Conservation (phyloP, 2,329 filamentous ascomycete genomes). For the Trichoderma brevicompactum region DNA sequence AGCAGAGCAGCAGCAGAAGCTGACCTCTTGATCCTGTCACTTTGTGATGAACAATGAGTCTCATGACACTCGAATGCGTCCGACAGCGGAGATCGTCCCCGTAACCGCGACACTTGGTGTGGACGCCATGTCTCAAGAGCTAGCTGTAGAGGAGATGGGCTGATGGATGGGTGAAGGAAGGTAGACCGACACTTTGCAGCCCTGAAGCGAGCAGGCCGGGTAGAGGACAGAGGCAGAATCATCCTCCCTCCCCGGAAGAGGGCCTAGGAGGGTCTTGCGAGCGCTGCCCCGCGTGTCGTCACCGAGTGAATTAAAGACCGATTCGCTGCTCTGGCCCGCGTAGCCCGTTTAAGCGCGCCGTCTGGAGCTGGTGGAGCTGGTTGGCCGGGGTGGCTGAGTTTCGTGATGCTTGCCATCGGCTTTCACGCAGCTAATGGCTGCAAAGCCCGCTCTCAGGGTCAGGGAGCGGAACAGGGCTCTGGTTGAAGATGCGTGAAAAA, state of each 20-base stretch:
- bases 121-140: conserved; percentile 15
- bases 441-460: background rate
- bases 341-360: conserved; percentile 4
- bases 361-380: conserved; percentile 13
- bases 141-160: background rate
- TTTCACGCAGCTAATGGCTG: conserved; percentile 1
- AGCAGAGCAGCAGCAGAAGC: background rate
- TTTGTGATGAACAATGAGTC: conserved; percentile 6
- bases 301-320: conserved; percentile 7
- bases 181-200: conserved; percentile 18
- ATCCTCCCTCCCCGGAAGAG: background rate
- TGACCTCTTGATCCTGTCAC: conserved; percentile 1
- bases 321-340: conserved; percentile 8
- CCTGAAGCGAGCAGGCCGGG: background rate
- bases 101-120: conserved; percentile 10
- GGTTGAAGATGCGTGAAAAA: background rate
- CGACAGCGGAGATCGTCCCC: conserved; percentile 24
- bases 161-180: background rate
- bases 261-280: background rate
- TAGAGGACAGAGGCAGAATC: background rate
- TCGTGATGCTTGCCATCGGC: conserved; percentile 5
- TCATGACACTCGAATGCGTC: conserved; percentile 26
- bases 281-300: conserved; percentile 17
- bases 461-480: background rate
- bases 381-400: background rate